Base-by-base conservation (phyloP, 2,329 filamentous ascomycete genomes). In the Hypoxylon rubiginosum region DNA sequence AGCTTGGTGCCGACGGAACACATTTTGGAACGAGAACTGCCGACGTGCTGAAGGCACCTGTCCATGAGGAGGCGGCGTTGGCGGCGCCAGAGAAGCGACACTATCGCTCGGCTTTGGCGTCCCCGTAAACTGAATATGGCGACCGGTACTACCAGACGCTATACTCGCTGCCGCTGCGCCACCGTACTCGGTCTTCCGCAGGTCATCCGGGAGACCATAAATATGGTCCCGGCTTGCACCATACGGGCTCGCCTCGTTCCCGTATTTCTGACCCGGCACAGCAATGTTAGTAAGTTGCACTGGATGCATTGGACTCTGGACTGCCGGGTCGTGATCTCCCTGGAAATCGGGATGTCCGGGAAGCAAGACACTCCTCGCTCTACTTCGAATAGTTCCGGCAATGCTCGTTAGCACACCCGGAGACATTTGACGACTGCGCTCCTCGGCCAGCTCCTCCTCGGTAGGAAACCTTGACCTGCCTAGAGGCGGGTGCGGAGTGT, bases 1-100 rank as follows among this genome's bases (percentile, higher is more conserved):
- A 71, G 75, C 73, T 64, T 83, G 83, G 70, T 84, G 81, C 53
- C 90, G 86, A 65, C 83, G 82, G 79, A 97, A 96, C 56, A 97
- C 89, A 70, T 92, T 93, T 70, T 94, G 91, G 83, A 98, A 98
- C 17, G 92, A 97, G 80, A 98, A 99, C 76, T 97, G 93, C 65
- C 95, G 87, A 70, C 83, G 87, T 10, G 91, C 88, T 30, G 82
- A 82, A 58, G 86, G 69, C 56, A 62, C 66, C 26, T 67, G 74
- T 78, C 48, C 79, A 64, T 87, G 87, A 3, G 85, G 88, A 4
- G 89, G 89, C 1, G 90, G 90, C 3, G 87, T 85, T 0, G 90
- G 90, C 1, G 88, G 84, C 2, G 79, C 81, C 11, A 85, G 79
- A 54, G 79, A 81, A 19, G 76, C 79, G 72, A 76, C 79, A 66